Base-by-base conservation (phyloP, 495 filamentous ascomycete genomes). In the Letharia lupina region DNA sequence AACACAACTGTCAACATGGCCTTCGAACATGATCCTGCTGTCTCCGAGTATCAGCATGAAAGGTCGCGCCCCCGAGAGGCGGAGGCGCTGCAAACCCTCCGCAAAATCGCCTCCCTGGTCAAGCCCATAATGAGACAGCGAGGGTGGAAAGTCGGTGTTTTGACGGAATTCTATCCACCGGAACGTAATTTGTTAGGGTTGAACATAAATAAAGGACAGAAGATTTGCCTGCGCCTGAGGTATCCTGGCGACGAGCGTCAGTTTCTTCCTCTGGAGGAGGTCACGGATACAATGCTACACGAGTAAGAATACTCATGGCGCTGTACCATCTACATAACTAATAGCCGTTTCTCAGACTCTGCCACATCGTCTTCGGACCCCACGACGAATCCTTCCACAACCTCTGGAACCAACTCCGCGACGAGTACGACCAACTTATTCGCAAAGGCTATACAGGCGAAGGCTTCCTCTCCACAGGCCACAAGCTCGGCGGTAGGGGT, bases 101-200 rank as follows among this genome's bases (percentile, higher is more conserved):
- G 85, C 67, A 93, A 91, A 75, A 81, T 96, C 33, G 91, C 92
- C 23, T 94, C 91, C 16, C 75, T 96, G 18, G 93, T 98, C 54
- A 98, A 96, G 75, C 94, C 94, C 18, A 89, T 98, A 63, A 98
- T 98, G 93, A 81, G 90, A 67, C 90, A 89, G 61, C 82, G 91
- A 54, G 80, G 80, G 35, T 98, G 92, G 90, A 87, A 76, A 67
- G 90, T 98, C 31, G 83, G 84, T 10, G 84, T 87, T 50, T 83
- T 98, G 20, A 84, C 84, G 37, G 94, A 98, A 74, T 95, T 98
- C 75, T 90, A 88, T 67, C 94, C 93, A 0, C 77, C 82, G 3
- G 80, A 95, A 69, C 74, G 77, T 10, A 91, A 90, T 63, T 82
- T 97, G 0, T 77, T 96, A 47, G 93, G 91, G 79, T 74, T 96